Evolutionary conservation across 2,329 filamentous ascomycete species (phyloP).

Genomic region (Sclerotinia glacialis): DNA sequence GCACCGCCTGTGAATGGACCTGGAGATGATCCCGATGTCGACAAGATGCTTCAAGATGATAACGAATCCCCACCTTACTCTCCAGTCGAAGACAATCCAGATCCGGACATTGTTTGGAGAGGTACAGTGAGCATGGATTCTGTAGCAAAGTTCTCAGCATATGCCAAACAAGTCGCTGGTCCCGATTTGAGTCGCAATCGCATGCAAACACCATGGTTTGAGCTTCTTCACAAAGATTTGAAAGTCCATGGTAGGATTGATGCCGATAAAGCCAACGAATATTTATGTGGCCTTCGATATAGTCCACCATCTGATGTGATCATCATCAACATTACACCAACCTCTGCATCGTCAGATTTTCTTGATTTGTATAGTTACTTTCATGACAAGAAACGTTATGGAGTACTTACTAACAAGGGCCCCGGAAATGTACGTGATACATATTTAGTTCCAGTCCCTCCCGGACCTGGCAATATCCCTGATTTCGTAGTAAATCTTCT

Average conservation of each 20-base stretch:
- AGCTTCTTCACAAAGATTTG: slow-evolving; percentile 68
- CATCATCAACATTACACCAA: slow-evolving; percentile 69
- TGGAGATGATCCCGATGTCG: slow-evolving; percentile 82
- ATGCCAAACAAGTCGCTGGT: slow-evolving; percentile 81
- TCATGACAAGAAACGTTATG: slow-evolving; percentile 74
- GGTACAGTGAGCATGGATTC: slow-evolving; percentile 74
- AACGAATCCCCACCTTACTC: slow-evolving; percentile 81
- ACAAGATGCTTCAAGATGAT: slow-evolving; percentile 79
- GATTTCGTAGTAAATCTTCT: slow-evolving; percentile 88
- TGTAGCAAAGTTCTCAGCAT: slow-evolving; percentile 70
- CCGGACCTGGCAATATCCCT: slow-evolving; percentile 67
- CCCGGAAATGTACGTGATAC: slow-evolving; percentile 79
- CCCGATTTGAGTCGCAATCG: slow-evolving; percentile 63
- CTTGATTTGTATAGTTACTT: slow-evolving; percentile 86
- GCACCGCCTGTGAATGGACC: slow-evolving; percentile 50
- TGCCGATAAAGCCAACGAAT: slow-evolving; percentile 80
- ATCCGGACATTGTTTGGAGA: slow-evolving; percentile 74
- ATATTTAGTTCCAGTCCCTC: slow-evolving; percentile 82
- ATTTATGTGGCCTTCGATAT: slow-evolving; percentile 82
- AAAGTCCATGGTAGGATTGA: slow-evolving; percentile 78
- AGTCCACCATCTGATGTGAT: slow-evolving; percentile 80
- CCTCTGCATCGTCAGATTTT: slow-evolving; percentile 62
- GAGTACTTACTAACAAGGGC: slow-evolving; percentile 76
- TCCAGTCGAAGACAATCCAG: slow-evolving; percentile 67
- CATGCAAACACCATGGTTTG: slow-evolving; percentile 62